Base-by-base conservation (phyloP, 768 basidiomycete genomes). In the Harrya chromipes region DNA sequence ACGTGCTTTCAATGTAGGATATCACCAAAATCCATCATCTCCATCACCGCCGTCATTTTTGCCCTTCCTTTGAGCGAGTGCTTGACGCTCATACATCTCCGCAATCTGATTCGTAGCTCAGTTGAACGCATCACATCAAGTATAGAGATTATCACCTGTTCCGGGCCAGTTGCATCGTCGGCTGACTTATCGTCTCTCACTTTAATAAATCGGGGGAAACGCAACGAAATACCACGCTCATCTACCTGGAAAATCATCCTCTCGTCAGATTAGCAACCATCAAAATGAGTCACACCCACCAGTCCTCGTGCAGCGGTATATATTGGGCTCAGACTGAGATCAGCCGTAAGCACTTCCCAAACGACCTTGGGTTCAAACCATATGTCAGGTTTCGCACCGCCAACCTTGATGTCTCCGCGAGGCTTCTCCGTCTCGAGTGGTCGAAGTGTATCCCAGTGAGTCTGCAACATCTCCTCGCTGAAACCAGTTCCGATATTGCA, bases 401-500 rank as follows among this genome's bases (percentile, higher is more conserved):
- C 95, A 40, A 85, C 68, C 67, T 92, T 93, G 56, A 97, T 77
- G 65, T 97, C 92, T 0, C 87, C 85, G 42, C 90, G 79, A 45
- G 80, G 76, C 49, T 83, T 85, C 17, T 72, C 72, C 39, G 75
- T 70, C 72, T 89, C 91, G 33, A 94, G 76, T 13, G 91, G 85
- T 54, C 88, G 85, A 23, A 99, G 77, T 4, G 79, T 73, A n/a
- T 88, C 81, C 68, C 86, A 87, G 61, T 95, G 90, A 14, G 78
- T 70, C 61, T 87, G 83, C 29, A 99, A 69, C 50, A 80, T 77
- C 64, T 98, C 97, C 60, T 99, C 97, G 49, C 87, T 90, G 72
- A 99, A 98, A 2, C 97, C 97, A 0, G 97, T 99, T 9, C 97
- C 97, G 57, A 99, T 97, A 69, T 99, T 99, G 79, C 97, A 98